Evolutionary conservation across 1,284 basidiomycete genomes (phyloP), one percentile per base, ranked within the genome.

Genomic region (Puccinia polysora): DNA sequence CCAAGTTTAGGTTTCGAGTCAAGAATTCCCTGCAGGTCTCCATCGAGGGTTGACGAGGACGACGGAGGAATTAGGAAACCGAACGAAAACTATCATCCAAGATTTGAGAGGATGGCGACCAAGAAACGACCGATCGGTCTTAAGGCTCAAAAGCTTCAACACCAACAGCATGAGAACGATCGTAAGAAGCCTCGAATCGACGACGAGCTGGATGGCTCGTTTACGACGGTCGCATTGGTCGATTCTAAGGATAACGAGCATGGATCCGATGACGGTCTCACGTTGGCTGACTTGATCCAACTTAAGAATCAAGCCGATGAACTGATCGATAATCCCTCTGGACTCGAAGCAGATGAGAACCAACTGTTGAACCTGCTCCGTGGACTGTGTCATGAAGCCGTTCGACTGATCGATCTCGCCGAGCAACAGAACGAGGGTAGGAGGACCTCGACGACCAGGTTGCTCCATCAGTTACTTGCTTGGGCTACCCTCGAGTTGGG

Each of bases 71-170:
- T n/a, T n/a, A n/a, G n/a, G n/a, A n/a, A n/a, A n/a, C n/a, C n/a
- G n/a, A n/a, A n/a, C n/a, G n/a, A n/a, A n/a, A n/a, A n/a, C n/a
- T n/a, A n/a, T n/a, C n/a, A n/a, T n/a, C n/a, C n/a, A n/a, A n/a
- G n/a, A n/a, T n/a, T n/a, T n/a, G n/a, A 23, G 5, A 58, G 23
- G 34, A 58, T 58, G 56, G 23, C 56, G 10, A 63, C 45, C 12
- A 30, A 63, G 59, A 63, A 47, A n/a, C 40, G 59, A 63, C 59
- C 59, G 28, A 36, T 63, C 30, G 59, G 59, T 2, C 59, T 63
- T 43, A 63, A 47, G 32, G 59, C 38, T 28, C 59, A 43, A 8
- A 63, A 63, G 59, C 59, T 40, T 30, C 59, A 40, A 14, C 59
- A 62, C 18, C 45, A 43, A 18, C 59, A 63, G 28, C 56, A 23